Percentiles rank a stretch among this genome's conserved stretches.
Evolutionary conservation across 768 basidiomycete species (phyloP).

Genomic region (Mycena vitilis): DNA sequence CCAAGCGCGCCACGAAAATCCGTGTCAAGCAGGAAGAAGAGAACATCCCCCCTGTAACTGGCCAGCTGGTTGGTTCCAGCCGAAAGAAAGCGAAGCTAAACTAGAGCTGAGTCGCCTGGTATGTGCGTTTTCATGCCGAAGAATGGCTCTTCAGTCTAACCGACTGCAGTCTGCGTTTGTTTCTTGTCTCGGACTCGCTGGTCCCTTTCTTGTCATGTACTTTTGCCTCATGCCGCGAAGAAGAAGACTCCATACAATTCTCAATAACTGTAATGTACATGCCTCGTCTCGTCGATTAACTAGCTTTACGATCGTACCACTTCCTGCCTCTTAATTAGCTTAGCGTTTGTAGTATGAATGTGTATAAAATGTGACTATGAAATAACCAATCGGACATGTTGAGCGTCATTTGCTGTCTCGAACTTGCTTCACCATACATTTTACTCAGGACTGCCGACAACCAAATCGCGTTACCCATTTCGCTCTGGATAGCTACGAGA

Average conservation of each 20-base stretch:
- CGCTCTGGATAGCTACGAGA: too few species aligned
- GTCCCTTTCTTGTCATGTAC: too few species aligned
- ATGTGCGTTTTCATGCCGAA: background rate
- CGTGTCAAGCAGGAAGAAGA: slow-evolving; percentile 26
- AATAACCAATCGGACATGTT: too few species aligned
- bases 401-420: too few species aligned
- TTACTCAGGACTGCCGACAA: too few species aligned
- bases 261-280: background rate
- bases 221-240: too few species aligned
- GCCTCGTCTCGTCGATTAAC: slow-evolving; percentile 7
- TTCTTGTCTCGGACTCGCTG: too few species aligned
- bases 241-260: background rate
- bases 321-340: background rate
- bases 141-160: background rate
- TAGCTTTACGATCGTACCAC: slow-evolving; percentile 1
- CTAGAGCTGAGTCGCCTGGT: background rate
- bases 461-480: too few species aligned
- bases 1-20: slow-evolving; percentile 6
- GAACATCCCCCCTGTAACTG: slow-evolving; percentile 14
- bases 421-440: too few species aligned
- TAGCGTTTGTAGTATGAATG: too few species aligned
- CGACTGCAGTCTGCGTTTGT: background rate
- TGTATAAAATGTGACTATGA: too few species aligned
- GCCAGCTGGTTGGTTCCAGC: background rate
- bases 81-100: slow-evolving; percentile 15